Conservation (phyloP, 116 monocot genomes). For the Dioscorea cayenensis region DNA sequence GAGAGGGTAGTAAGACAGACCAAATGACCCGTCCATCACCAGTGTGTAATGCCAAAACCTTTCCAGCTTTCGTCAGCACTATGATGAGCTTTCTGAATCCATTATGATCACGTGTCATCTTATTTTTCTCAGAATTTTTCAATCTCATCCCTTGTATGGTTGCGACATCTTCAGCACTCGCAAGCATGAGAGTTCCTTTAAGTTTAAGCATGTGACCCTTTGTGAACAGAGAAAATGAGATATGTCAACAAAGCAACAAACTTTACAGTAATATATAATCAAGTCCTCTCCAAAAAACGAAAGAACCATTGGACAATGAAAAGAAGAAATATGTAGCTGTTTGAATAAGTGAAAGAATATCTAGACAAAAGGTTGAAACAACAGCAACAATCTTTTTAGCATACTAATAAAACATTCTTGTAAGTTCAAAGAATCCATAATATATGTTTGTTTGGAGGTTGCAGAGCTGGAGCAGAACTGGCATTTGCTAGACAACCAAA, state of each 20-base stretch:
- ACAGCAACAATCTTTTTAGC: too few relatives aligned
- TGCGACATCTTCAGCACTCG: slow-evolving; percentile 65
- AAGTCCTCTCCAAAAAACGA: not conserved
- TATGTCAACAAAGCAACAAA: not conserved
- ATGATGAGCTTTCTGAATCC: slow-evolving; percentile 91
- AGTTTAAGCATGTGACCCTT: slow-evolving; percentile 93
- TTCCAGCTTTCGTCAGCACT: slow-evolving; percentile 80
- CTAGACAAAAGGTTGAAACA: too few relatives aligned
- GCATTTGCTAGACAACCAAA: too few relatives aligned
- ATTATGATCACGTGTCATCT: slow-evolving; percentile 96
- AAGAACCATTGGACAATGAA: too few relatives aligned
- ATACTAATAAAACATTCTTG: too few relatives aligned
- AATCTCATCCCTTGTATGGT: slow-evolving; percentile 81
- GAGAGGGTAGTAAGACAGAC: slow-evolving; percentile 64
- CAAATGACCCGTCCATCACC: slow-evolving; percentile 95
- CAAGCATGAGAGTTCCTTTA: slow-evolving; percentile 91
- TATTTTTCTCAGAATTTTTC: slow-evolving; percentile 76
- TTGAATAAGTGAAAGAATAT: too few relatives aligned
- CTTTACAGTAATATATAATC: not conserved
- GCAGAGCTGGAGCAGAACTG: too few relatives aligned
- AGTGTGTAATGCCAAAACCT: slow-evolving; percentile 84
- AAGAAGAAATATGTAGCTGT: too few relatives aligned
- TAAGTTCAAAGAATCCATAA: too few relatives aligned
- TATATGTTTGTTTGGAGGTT: too few relatives aligned
- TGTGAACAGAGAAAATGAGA: slow-evolving; percentile 12